Conservation (phyloP, 768 basidiomycete genomes). For the Tulasnella sp. region DNA sequence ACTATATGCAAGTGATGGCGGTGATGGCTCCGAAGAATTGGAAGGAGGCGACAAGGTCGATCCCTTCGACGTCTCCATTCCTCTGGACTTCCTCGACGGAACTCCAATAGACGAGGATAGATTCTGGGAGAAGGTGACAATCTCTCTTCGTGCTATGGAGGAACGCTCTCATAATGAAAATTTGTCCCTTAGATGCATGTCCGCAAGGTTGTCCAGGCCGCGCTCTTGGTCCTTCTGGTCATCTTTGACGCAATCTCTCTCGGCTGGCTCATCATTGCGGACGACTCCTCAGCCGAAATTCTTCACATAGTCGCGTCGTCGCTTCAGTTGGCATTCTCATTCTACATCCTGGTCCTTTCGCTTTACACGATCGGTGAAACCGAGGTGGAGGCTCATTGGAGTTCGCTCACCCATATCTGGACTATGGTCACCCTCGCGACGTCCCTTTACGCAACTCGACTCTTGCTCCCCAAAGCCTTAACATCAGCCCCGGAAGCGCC, state of each 20-base stretch:
- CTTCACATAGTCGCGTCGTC: slow-evolving; percentile 29
- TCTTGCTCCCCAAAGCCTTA: slow-evolving; percentile 40
- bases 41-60: slow-evolving; percentile 26
- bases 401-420: slow-evolving; percentile 51
- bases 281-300: slow-evolving; percentile 14
- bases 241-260: slow-evolving; percentile 42
- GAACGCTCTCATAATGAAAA: neutral
- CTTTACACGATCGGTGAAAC: slow-evolving; percentile 39
- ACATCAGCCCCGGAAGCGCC: neutral
- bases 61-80: slow-evolving; percentile 60
- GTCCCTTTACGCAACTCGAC: slow-evolving; percentile 33
- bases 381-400: slow-evolving; percentile 28
- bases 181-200: slow-evolving; percentile 38
- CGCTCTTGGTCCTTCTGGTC: slow-evolving; percentile 36
- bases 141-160: neutral
- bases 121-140: slow-evolving; percentile 48
- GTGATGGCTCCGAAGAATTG: neutral
- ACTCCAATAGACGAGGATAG: slow-evolving; percentile 46
- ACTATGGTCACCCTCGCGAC: slow-evolving; percentile 40
- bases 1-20: neutral
- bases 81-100: slow-evolving; percentile 58
- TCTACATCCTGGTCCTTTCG: slow-evolving; percentile 48
- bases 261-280: slow-evolving; percentile 38
- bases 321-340: slow-evolving; percentile 41
- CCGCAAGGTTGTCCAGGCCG: slow-evolving; percentile 42